Evolutionary conservation across 805 yeast genomes (phyloP), one percentile per base, ranked within the genome.

Genomic region (Pichia exigua): DNA sequence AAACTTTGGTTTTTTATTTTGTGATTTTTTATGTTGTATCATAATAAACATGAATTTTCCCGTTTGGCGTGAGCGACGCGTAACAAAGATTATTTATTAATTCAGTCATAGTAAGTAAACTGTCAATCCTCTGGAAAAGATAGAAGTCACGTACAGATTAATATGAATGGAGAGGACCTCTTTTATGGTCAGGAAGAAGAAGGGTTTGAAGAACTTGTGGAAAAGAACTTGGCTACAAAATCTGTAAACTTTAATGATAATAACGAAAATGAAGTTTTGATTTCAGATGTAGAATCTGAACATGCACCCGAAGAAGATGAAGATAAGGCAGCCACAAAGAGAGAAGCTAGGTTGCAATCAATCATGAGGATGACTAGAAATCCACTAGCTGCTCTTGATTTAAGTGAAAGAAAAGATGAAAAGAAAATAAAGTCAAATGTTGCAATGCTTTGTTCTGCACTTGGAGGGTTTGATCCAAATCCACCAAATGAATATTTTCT

Each of bases 381-480:
- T 24, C 43, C 50, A 8, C 17, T 30, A 6, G 42, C 42, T 6
- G 21, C 32, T 13, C 5, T 28, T 7, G 11, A 41, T 8, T 3
- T 4, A 6, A 24, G 10, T 13, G 35, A 43, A 40, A 35, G 43
- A 7, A 61, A 55, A 30, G 64, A 65, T n/a, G 65, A 64, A 49
- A 61, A 61, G 51, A 61, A 81, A 17, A 66, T 84, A 41, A 76
- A 77, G 56, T 87, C 94, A 0, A 89, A 88, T 65, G 84, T 92
- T 32, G 78, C 91, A 15, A 81, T 87, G 43, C 73, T 91, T 41
- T 88, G 90, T 4, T 80, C 96, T 4, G 96, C 98, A 0, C 74
- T 92, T 2, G 99, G 99, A 49, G 98, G 97, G 1, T 78, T 83
- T 0, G 97, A 91, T 66, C 79, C 83, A 46, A 68, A 83, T 1